Evolutionary conservation across 768 basidiomycete genomes (phyloP).

Genomic region (Suillus tomentosus): DNA sequence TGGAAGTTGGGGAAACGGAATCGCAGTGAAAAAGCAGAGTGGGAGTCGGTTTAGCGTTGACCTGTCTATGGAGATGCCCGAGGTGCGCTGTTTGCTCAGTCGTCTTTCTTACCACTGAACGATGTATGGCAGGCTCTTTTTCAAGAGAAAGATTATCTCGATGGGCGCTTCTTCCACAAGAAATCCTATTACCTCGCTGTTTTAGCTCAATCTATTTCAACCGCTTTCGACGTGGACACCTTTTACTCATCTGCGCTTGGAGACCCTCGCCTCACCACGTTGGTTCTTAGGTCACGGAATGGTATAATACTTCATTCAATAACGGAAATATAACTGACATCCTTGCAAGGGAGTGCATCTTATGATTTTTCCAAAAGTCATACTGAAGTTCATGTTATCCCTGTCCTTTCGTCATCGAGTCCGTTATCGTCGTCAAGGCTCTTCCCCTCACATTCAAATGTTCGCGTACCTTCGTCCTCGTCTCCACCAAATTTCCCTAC

Average conservation of each 20-base stretch:
- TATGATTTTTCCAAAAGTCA: conserved; percentile 69
- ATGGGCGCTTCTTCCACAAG: conserved; percentile 90
- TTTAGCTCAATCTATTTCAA: conserved; percentile 62
- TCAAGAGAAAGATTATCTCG: conserved; percentile 93
- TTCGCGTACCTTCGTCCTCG: conserved; percentile 44
- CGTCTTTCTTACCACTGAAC: conserved; percentile 8
- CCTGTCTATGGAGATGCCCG: conserved; percentile 84
- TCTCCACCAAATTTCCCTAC: conserved; percentile 48
- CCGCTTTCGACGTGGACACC: conserved; percentile 54
- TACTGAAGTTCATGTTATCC: conserved; percentile 73
- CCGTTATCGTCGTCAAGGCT: conserved; percentile 70
- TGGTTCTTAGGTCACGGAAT: conserved; percentile 59
- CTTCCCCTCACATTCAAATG: conserved; percentile 74
- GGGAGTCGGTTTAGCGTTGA: conserved; percentile 70
- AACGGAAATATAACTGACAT: conserved; percentile 28
- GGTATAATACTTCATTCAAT: conserved; percentile 41
- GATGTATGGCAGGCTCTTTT: conserved; percentile 60
- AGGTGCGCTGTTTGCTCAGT: conserved; percentile 46
- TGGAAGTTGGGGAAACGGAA: conserved; percentile 86
- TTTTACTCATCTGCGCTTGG: conserved; percentile 57
- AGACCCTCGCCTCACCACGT: conserved; percentile 65
- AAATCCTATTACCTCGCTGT: conserved; percentile 86
- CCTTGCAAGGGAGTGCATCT: conserved; percentile 46
- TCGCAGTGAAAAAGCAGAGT: conserved; percentile 73
- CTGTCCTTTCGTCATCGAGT: conserved; percentile 57